Base-by-base conservation (phyloP, 1,139 yeast species). In the Lodderomyces metapsilosis region DNA sequence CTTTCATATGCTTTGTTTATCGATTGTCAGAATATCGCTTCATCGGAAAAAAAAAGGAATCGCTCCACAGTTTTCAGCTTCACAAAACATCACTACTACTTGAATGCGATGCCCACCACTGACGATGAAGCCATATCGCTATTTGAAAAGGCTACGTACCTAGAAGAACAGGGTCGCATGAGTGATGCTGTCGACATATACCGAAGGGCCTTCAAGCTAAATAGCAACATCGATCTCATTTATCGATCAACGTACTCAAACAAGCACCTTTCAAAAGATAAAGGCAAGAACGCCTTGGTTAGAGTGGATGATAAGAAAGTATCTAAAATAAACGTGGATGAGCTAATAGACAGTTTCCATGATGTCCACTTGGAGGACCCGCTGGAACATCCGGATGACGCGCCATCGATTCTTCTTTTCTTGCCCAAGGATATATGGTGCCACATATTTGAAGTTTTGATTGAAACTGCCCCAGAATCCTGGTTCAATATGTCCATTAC, bases 161-260 rank as follows among this genome's bases (percentile, higher is more conserved):
- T 81, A 52, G 97, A 89, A 61, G 66, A 77, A 21, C 76, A 72
- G 40, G 96, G 96, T 0, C 69, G 80, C 45, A 74, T 89, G 78
- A 74, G 87, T 4, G 96, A 88, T 54, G 96, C 97, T 0, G 81
- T 88, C 28, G 76, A 71, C 34, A 73, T 66, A 47, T 89, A 89
- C 62, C 68, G 96, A 44, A 73, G 74, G 47, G 96, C 96, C 0
- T 78, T 82, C 58, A 81, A 73, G 59, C 49, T 80, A 24, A 80
- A 85, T 57, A 84, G 78, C 4, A 74, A 73, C 41, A 89, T 88
- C 5, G 96, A 89, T 54, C 64, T 74, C 44, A 61, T 79, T 18
- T 88, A 88, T 58, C 68, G 95, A 32, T 53, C 61, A 21, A 65
- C 74, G 28, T 50, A 52, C 20, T 54, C 58, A 7, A 49, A 61